Evolutionary conservation across 1,139 yeast genomes (phyloP).

Genomic region (Magnusiomyces magnusii): DNA sequence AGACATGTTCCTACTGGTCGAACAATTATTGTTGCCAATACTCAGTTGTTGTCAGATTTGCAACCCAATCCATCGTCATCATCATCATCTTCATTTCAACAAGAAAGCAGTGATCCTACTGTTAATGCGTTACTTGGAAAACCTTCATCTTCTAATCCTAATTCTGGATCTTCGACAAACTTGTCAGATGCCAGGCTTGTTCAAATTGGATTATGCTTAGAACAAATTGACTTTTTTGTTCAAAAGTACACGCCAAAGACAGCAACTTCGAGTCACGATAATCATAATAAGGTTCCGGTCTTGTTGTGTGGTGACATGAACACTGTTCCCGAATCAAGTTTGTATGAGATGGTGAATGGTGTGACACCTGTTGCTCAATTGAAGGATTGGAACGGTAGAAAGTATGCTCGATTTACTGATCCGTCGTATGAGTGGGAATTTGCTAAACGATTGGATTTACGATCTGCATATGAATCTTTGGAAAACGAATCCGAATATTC

Average conservation of each 20-base stretch:
- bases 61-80: not conserved
- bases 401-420: conserved; percentile 6
- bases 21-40: conserved; percentile 5
- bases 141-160: not conserved
- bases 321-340: not conserved
- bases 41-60: conserved; percentile 6
- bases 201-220: conserved; percentile 6
- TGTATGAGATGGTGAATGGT: conserved; percentile 1
- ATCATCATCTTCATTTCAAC: too few relatives aligned
- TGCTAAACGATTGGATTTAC: not conserved
- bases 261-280: not conserved
- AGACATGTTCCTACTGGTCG: not conserved
- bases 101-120: not conserved
- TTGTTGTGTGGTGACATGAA: conserved; percentile 6
- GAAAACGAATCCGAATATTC: not conserved
- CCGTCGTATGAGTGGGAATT: not conserved
- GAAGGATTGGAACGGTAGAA: conserved; percentile 4
- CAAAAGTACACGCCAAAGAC: conserved; percentile 4
- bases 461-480: not conserved
- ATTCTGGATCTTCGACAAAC: not conserved
- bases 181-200: conserved; percentile 3
- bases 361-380: not conserved
- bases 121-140: not conserved
- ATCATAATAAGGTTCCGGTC: conserved; percentile 5
- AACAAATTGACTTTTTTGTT: conserved; percentile 8